Evolutionary conservation across 495 filamentous ascomycete genomes (phyloP).

Genomic region (Opeltia flavorubescens): DNA sequence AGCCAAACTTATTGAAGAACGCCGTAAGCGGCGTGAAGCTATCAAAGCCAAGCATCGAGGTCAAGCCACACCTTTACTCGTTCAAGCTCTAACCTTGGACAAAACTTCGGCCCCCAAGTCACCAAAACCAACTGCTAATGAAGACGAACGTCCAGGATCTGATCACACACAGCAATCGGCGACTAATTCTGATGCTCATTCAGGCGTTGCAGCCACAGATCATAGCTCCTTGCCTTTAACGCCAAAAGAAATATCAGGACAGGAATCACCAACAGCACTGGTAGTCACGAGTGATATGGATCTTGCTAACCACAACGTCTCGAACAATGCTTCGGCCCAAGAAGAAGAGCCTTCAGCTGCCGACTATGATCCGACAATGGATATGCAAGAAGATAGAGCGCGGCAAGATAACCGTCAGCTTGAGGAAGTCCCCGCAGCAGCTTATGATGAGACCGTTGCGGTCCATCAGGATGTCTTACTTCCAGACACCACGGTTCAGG

Average conservation of each 20-base stretch:
- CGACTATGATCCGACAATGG: slow-evolving; percentile 85
- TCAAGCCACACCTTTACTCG: slow-evolving; percentile 55
- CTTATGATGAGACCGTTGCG: slow-evolving; percentile 47
- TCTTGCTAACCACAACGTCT: slow-evolving; percentile 45
- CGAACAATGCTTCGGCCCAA: slow-evolving; percentile 35
- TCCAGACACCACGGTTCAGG: slow-evolving; percentile 27
- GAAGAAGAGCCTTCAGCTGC: slow-evolving; percentile 80
- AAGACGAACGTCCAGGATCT: background rate
- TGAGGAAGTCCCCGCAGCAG: slow-evolving; percentile 41
- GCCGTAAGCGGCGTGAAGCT: slow-evolving; percentile 74
- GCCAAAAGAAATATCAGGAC: slow-evolving; percentile 31
- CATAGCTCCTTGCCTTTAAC: slow-evolving; percentile 27
- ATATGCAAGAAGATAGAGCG: slow-evolving; percentile 79
- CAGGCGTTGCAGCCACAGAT: slow-evolving; percentile 13
- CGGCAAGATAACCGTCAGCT: slow-evolving; percentile 51
- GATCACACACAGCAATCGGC: slow-evolving; percentile 13
- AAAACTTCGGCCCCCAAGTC: slow-evolving; percentile 41
- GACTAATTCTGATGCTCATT: slow-evolving; percentile 4
- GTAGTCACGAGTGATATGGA: slow-evolving; percentile 45
- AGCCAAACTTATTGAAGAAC: slow-evolving; percentile 68
- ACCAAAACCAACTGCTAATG: slow-evolving; percentile 19
- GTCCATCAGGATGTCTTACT: slow-evolving; percentile 42
- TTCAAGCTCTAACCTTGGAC: slow-evolving; percentile 59
- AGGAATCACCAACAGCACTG: slow-evolving; percentile 40
- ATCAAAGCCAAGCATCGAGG: slow-evolving; percentile 72